Conservation (phyloP, 2,329 filamentous ascomycete genomes). For the Mycosphaerella arachidis region DNA sequence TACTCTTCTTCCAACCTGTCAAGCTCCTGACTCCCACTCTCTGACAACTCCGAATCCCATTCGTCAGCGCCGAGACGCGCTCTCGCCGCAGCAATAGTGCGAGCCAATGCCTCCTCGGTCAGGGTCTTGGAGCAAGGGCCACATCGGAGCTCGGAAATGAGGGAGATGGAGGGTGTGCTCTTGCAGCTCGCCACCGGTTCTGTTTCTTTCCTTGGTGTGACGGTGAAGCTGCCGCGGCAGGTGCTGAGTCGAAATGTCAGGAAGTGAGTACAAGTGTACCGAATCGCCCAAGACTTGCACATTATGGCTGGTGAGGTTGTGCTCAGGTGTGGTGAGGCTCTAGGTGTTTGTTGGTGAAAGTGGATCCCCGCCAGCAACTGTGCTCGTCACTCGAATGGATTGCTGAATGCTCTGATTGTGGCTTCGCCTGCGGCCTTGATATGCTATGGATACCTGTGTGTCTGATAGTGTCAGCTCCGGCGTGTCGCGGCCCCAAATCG, state of each 20-base stretch:
- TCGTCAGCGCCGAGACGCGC: background rate
- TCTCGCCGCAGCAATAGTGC: background rate
- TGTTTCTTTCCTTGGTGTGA: background rate
- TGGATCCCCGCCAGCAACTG: background rate
- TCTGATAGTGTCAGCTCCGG: background rate
- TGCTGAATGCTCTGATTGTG: background rate
- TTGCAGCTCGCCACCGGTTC: background rate
- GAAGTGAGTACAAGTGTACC: constrained; percentile 34
- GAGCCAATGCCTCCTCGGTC: background rate
- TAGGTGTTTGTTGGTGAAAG: background rate
- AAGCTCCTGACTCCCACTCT: background rate
- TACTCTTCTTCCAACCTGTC: constrained; percentile 6
- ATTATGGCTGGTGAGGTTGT: constrained; percentile 22
- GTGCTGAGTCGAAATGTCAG: constrained; percentile 28
- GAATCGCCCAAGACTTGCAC: constrained; percentile 36
- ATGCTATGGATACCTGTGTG: background rate
- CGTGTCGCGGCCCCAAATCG: constrained; percentile 10
- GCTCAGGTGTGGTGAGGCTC: background rate
- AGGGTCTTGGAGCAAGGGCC: constrained; percentile 11
- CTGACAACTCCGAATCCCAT: background rate
- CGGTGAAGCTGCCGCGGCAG: constrained; percentile 33
- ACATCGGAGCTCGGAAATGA: constrained; percentile 21
- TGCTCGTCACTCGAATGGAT: background rate
- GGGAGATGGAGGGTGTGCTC: constrained; percentile 2
- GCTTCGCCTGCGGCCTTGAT: background rate